Conservation (phyloP, 2,329 filamentous ascomycete genomes). For the Spiromastix sp. region DNA sequence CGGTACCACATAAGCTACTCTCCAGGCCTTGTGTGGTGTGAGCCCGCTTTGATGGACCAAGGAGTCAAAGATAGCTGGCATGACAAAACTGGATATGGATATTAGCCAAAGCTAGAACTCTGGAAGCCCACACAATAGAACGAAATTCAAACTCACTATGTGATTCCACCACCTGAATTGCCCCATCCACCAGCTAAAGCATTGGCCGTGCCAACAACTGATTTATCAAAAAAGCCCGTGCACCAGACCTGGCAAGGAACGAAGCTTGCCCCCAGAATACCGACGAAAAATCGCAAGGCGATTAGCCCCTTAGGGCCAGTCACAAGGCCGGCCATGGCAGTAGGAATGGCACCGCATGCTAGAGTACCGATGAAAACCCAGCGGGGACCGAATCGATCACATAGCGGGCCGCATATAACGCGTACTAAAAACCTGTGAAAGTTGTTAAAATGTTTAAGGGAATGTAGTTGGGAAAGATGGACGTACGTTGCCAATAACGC, state of each 20-base stretch:
- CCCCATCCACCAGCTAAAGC: slow-evolving; percentile 75
- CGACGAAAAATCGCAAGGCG: slow-evolving; percentile 34
- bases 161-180: slow-evolving; percentile 80
- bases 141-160: slow-evolving; percentile 48
- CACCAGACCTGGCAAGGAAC: slow-evolving; percentile 76
- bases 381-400: slow-evolving; percentile 73
- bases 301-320: slow-evolving; percentile 48
- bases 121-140: neutral
- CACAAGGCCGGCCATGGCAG: slow-evolving; percentile 70
- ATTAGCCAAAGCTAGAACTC: slow-evolving; percentile 2
- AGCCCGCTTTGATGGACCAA: slow-evolving; percentile 52
- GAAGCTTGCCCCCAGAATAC: slow-evolving; percentile 34
- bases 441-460: no score
- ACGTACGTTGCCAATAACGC: slow-evolving; percentile 60
- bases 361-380: slow-evolving; percentile 68
- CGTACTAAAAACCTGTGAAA: slow-evolving; percentile 57
- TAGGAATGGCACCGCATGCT: slow-evolving; percentile 68
- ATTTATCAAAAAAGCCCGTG: slow-evolving; percentile 88
- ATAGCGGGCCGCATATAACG: slow-evolving; percentile 68
- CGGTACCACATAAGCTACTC: slow-evolving; percentile 74
- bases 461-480: neutral
- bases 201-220: slow-evolving; percentile 80
- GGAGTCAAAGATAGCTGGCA: slow-evolving; percentile 81
- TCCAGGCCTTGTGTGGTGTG: slow-evolving; percentile 62
- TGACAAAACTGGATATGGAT: slow-evolving; percentile 51